Base-by-base conservation (phyloP, 768 basidiomycete species). In the Rhodosporidiobolus sp. region DNA sequence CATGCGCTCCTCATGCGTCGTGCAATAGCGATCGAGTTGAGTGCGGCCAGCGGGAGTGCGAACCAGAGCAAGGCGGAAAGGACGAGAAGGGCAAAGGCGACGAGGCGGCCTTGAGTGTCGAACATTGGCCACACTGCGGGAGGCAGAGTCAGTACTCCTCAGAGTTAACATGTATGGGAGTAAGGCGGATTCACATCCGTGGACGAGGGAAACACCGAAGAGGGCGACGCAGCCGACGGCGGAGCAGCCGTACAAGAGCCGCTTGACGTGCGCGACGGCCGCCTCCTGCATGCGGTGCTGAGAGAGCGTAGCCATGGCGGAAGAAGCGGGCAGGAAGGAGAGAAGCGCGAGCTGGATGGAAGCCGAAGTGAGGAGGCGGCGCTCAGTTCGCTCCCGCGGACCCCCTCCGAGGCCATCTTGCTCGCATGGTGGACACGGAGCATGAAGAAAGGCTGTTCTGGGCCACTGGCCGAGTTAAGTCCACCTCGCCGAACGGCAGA, bases 61-160 rank as follows among this genome's bases (percentile, higher is more conserved):
- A 71, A 17, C 70, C 70, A 71, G 22, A 32, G 32, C 43, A 71
- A 66, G 9, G 52, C 14, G 2, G 38, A 9, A 24, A 49, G 16
- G 5, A 64, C 70, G 43, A 56, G 43, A 3, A 71, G 20, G 11
- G 52, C 52, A n/a, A 71, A 62, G 1, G 70, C 63, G 43, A 52
- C 59, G 45, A 45, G 30, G 4, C 50, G 43, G 7, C 59, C 64
- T 16, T 50, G 59, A 1, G 53, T 43, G 34, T 12, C 19, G 5
- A 62, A 28, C n/a, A 65, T 12, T n/a, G 46, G 10, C 70, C 70
- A 71, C 0, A 64, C 70, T 71, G 60, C 24, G 24, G 48, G 48
- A 7, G n/a, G 16, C 2, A 3, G 20, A 30, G 45, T 61, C 48
- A 50, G 59, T 32, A 14, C 14, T 14, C 20, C 8, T 4, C 8